Evolutionary conservation across 2,329 filamentous ascomycete genomes (phyloP).

Genomic region (Neofusicoccum cordaticola): DNA sequence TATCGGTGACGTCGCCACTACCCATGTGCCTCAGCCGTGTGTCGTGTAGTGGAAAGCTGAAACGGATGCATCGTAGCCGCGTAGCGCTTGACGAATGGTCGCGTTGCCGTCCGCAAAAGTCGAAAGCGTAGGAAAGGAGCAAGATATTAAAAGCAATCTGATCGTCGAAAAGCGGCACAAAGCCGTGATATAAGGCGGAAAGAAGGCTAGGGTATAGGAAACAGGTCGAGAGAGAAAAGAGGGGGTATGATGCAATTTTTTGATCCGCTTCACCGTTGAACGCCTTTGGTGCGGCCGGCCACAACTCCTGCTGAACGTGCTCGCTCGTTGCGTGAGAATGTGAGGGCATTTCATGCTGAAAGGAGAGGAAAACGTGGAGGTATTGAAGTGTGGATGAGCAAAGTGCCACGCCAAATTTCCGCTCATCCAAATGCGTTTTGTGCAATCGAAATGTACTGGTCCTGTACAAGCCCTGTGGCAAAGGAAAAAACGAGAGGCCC

Average conservation of each 20-base stretch:
- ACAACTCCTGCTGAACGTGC: constrained; percentile 5
- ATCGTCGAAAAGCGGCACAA: neutral
- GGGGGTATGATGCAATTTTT: constrained; percentile 9
- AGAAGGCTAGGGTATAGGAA: neutral
- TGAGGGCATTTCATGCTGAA: neutral
- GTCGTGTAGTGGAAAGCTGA: neutral
- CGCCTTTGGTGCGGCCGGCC: neutral
- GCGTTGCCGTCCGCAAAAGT: neutral
- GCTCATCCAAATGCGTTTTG: neutral
- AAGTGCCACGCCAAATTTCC: constrained; percentile 4
- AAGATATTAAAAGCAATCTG: neutral
- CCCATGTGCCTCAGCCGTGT: neutral
- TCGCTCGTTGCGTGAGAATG: neutral
- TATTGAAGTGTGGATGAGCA: neutral
- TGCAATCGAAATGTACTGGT: neutral
- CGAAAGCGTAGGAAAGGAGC: neutral
- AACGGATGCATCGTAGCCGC: neutral
- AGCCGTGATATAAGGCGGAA: neutral
- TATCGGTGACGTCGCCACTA: neutral
- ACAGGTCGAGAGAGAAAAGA: neutral
- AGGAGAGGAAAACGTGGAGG: neutral
- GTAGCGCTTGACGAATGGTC: neutral
- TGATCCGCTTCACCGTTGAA: constrained; percentile 8
- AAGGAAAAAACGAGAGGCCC: neutral
- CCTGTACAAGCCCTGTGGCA: neutral